A percentile compares a stretch with the other conserved stretches of the same genome.
These are phyloP conservation scores for Polychaeton citri DNA, from an alignment of 2,329 filamentous ascomycete genomes.

Conservation along the genomic window DNA sequence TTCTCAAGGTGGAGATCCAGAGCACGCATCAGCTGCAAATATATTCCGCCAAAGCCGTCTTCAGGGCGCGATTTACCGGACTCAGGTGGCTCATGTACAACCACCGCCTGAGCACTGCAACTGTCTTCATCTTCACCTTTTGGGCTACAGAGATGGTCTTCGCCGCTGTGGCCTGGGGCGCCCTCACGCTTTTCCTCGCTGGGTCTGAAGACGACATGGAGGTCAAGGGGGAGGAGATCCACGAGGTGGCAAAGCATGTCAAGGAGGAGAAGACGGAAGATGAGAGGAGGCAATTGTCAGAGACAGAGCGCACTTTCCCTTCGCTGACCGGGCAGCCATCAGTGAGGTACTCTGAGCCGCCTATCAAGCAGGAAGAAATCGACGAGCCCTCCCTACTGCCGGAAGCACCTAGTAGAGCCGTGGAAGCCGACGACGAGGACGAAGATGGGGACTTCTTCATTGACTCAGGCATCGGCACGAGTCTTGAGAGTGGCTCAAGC, in stretches of 20 bases:
- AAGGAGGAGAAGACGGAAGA: constrained; percentile 16
- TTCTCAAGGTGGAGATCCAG: constrained; percentile 53
- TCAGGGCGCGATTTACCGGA: constrained; percentile 64
- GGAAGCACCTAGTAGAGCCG: constrained; percentile 9
- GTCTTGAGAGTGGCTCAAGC: constrained; percentile 28
- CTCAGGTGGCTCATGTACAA: constrained; percentile 78
- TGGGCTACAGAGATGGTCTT: constrained; percentile 64
- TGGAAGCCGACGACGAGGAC: constrained; percentile 29
- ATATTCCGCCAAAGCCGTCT: constrained; percentile 53
- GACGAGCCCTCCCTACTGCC: constrained; percentile 12
- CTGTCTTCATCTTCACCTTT: constrained; percentile 56
- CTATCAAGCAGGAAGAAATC: constrained; percentile 16
- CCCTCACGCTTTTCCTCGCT: constrained; percentile 31
- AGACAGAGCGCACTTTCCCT: constrained; percentile 36
- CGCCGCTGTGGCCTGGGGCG: constrained; percentile 51
- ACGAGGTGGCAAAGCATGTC: constrained; percentile 8
- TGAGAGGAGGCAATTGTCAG: constrained; percentile 22
- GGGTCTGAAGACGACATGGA: constrained; percentile 1
- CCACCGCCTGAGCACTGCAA: constrained; percentile 56
- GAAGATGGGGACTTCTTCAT: constrained; percentile 22
- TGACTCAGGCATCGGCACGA: constrained; percentile 37
- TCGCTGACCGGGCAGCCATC: constrained; percentile 31
- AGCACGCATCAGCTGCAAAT: constrained; percentile 58
- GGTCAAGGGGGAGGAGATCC: constrained; percentile 7
- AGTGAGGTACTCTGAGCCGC: constrained; percentile 18